Conservation (phyloP, 495 filamentous ascomycete species). For the Friedmanniomyces simplex region DNA sequence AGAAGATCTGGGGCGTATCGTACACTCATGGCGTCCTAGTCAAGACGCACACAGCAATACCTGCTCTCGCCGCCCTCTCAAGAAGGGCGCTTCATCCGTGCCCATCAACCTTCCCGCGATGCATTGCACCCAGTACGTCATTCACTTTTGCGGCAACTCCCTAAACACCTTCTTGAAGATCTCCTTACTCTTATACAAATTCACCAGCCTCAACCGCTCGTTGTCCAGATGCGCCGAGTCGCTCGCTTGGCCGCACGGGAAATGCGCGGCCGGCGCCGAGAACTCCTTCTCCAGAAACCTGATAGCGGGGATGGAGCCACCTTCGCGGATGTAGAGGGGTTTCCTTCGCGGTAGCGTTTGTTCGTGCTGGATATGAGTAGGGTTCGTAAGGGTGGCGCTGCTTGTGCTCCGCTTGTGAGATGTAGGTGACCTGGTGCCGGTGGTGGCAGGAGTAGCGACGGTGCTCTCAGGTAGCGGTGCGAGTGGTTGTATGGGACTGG, state of each 20-base stretch:
- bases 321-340: conserved; percentile 88
- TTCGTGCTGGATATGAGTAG: background rate
- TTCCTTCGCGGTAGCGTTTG: conserved; percentile 30
- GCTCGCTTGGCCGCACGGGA: conserved; percentile 91
- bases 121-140: background rate
- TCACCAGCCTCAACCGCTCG: conserved; percentile 75
- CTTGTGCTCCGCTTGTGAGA: background rate
- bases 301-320: conserved; percentile 86
- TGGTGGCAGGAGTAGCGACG: background rate
- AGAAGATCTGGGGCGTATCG: background rate
- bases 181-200: conserved; percentile 81
- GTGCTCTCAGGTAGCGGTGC: conserved; percentile 7
- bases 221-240: conserved; percentile 93
- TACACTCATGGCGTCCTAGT: background rate
- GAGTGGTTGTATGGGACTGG: background rate
- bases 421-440: background rate
- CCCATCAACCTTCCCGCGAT: background rate
- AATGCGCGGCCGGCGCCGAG: conserved; percentile 77
- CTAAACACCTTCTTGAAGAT: conserved; percentile 82
- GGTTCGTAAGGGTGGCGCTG: background rate
- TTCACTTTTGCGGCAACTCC: conserved; percentile 47
- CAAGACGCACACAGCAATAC: too few species aligned
- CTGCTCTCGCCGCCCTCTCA: background rate
- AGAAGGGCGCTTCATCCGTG: background rate
- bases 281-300: conserved; percentile 94